Percentiles rank a stretch among this genome's conserved stretches.
These are phyloP conservation scores for Tolypocladium paradoxum DNA, from an alignment of 2,329 filamentous ascomycete species.

Conservation along the genomic window DNA sequence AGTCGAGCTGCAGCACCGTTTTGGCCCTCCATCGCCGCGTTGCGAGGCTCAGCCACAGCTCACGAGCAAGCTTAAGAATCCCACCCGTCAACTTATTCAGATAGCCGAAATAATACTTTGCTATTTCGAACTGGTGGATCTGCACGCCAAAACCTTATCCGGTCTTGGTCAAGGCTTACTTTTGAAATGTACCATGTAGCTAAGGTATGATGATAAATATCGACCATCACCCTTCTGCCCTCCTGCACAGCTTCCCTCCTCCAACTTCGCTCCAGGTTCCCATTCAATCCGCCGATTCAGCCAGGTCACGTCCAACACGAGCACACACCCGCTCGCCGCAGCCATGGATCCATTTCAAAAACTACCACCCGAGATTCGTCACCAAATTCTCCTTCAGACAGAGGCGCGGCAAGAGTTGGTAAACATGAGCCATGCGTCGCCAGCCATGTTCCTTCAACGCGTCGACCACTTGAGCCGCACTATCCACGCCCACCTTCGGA, in stretches of 20 bases:
- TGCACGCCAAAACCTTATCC: background rate
- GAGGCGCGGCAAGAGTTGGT: background rate
- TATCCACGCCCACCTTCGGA: background rate
- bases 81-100: no score
- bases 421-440: background rate
- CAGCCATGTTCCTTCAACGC: background rate
- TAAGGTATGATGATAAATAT: background rate
- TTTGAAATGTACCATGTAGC: background rate
- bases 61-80: no score
- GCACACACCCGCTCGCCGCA: background rate
- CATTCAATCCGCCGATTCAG: background rate
- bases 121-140: no score
- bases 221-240: background rate
- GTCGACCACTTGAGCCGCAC: background rate
- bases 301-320: background rate
- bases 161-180: background rate
- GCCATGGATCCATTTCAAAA: background rate
- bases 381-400: background rate
- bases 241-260: background rate
- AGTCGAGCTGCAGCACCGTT: no score
- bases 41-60: no score
- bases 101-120: no score
- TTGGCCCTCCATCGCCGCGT: no score
- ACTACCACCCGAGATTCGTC: background rate
- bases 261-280: background rate